A percentile compares a stretch with the other conserved stretches of the same genome.
Evolutionary conservation across 2,329 filamentous ascomycete genomes (phyloP).

Genomic region (Neurospora sp.): DNA sequence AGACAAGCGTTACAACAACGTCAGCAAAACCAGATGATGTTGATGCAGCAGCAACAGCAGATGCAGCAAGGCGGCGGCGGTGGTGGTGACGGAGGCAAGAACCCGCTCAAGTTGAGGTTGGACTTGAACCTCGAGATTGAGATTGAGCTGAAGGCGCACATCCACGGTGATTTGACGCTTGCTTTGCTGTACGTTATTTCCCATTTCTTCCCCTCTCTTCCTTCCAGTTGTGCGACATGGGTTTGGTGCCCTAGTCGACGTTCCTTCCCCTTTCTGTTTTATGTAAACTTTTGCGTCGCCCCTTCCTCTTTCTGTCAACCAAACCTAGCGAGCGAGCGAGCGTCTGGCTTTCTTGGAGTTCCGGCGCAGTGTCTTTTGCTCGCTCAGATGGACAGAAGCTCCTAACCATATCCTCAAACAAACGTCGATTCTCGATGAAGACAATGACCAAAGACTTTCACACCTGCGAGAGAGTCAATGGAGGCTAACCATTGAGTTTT

Average conservation of each 20-base stretch:
- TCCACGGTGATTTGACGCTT: conserved; percentile 67
- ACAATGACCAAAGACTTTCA: conserved; percentile 5
- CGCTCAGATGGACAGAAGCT: neutral
- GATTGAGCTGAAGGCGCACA: conserved; percentile 70
- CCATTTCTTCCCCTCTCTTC: neutral
- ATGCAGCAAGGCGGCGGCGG: conserved; percentile 23
- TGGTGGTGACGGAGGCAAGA: conserved; percentile 33
- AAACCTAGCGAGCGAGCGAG: neutral
- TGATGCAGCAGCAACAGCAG: conserved; percentile 22
- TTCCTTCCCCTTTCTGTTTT: neutral
- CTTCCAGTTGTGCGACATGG: neutral
- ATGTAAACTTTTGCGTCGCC: neutral
- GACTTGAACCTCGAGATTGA: conserved; percentile 73
- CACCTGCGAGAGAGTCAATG: neutral
- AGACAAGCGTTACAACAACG: conserved; percentile 17
- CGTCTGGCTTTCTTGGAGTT: neutral
- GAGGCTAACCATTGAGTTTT: conserved; percentile 7
- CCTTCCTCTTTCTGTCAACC: neutral
- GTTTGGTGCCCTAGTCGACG: neutral
- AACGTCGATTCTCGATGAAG: neutral
- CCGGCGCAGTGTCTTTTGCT: neutral
- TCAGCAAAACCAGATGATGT: conserved; percentile 17
- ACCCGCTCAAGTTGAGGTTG: conserved; percentile 58
- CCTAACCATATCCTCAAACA: neutral
- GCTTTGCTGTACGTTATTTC: conserved; percentile 51